Evolutionary conservation across 75 land plant species (phyloP).

Genomic region (Picea glauca): DNA sequence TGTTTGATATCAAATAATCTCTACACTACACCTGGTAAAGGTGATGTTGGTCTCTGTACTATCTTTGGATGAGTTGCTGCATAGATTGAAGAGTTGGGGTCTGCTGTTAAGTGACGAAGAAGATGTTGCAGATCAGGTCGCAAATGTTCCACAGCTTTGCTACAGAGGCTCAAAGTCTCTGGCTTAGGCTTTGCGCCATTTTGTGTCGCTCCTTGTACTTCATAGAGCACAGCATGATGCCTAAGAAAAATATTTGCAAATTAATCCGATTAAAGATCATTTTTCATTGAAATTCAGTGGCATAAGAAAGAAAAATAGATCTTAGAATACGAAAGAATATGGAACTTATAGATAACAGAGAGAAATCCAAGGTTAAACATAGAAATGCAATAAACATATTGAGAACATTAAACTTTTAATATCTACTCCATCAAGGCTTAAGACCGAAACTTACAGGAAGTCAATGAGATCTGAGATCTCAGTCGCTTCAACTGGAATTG

Average conservation of each 20-base stretch:
- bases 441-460: constrained; percentile 55
- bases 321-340: too few species aligned
- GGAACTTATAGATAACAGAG: too few species aligned
- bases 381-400: background rate
- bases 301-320: too few species aligned
- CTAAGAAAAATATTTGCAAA: background rate
- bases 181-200: constrained; percentile 37
- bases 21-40: constrained; percentile 8
- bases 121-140: constrained; percentile 90
- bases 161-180: constrained; percentile 69
- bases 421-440: too few species aligned
- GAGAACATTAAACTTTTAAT: background rate
- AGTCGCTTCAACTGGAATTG: constrained; percentile 53
- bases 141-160: constrained; percentile 71
- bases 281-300: too few species aligned
- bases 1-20: background rate
- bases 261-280: too few species aligned
- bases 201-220: constrained; percentile 41
- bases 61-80: constrained; percentile 95
- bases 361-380: too few species aligned
- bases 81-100: constrained; percentile 77
- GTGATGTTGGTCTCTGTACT: constrained; percentile 49
- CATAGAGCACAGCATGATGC: constrained; percentile 15
- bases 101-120: constrained; percentile 78
- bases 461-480: constrained; percentile 88